Evolutionary conservation across 2,329 filamentous ascomycete species (phyloP), one percentile per base, ranked within the genome.

Genomic region (Amauroascus niger): DNA sequence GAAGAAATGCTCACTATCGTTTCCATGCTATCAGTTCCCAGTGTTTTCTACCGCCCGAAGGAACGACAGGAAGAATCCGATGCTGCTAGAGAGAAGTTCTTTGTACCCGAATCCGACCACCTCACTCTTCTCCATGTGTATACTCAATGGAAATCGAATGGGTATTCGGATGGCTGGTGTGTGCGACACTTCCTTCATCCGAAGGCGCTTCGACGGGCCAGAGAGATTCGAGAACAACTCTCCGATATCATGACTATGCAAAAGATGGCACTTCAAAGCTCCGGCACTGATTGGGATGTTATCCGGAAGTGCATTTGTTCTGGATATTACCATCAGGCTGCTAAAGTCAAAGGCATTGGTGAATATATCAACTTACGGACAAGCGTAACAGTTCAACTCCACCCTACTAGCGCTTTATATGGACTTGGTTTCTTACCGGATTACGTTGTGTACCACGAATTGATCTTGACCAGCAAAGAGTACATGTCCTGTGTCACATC

Each of bases 1-100:
- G 91, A 97, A 71, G 93, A 98, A 70, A 96, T 98, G 86, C 80
- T 96, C 20, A 97, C 90, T 0, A 97, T 98, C 47, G 93, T 98
- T 20, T 91, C 89, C 22, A 97, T 98, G 93, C 79, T 98, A 7
- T 95, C 88, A 0, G 93, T 98, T 0, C 93, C 93, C 8, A 94
- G 85, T 58, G 93, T 97, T 26, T 98, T 97, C 71, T 97, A 96
- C 73, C 82, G 94, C 6, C 93, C 93, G 2, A 96, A 95, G 67
- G 94, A 98, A 69, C 85, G 93, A 1, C 87, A 95, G 64, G 93
- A 98, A 65, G 93, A 98, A 73, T 93, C 91, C 5, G 93, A 98
- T 64, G 84, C 90, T 0, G 90, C 93, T 32, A 83, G 91, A 26
- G 93, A 98, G 68, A 97, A 97, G 69, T 98, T 98, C 71, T 97